A percentile compares a stretch with the other conserved stretches of the same genome.
phyloP scores from a whole-genome alignment of 225 moss, liverwort and hornwort species.

The Neckera pumila region DNA sequence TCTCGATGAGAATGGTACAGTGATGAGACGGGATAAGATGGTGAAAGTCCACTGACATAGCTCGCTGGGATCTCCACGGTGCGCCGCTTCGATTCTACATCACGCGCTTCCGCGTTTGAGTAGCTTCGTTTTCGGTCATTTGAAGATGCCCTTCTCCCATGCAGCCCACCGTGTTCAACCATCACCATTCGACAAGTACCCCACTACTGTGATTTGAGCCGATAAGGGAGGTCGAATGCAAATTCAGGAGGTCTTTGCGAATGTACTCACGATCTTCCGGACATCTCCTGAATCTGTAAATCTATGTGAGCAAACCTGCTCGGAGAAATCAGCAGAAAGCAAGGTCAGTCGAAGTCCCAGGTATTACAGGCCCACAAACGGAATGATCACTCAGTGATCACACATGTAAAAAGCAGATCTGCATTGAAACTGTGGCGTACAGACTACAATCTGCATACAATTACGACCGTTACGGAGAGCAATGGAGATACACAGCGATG shows the following conservation, averaged over 20 bases:
- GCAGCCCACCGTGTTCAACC: neutral
- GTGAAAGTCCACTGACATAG: neutral
- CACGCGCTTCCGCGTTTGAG: neutral
- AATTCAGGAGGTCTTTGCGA: neutral
- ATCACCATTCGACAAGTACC: neutral
- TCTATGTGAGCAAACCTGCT: neutral
- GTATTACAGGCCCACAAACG: no score
- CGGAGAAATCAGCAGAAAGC: neutral
- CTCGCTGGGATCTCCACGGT: neutral
- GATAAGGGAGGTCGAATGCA: no score
- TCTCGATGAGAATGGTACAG: neutral
- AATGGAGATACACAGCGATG: neutral
- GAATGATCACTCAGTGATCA: neutral
- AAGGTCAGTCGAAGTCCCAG: neutral
- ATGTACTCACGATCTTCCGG: neutral
- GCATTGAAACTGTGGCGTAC: neutral
- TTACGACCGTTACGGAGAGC: neutral
- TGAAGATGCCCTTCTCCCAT: neutral
- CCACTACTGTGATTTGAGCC: neutral
- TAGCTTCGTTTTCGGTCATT: neutral
- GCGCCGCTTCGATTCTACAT: neutral
- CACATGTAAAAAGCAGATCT: neutral
- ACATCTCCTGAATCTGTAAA: neutral
- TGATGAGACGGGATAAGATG: slow-evolving; percentile 9
- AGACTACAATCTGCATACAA: neutral